A percentile compares a stretch with the other conserved stretches of the same genome.
phyloP scores from a whole-genome alignment of 306 rosid species.

The Vicia sativa region DNA sequence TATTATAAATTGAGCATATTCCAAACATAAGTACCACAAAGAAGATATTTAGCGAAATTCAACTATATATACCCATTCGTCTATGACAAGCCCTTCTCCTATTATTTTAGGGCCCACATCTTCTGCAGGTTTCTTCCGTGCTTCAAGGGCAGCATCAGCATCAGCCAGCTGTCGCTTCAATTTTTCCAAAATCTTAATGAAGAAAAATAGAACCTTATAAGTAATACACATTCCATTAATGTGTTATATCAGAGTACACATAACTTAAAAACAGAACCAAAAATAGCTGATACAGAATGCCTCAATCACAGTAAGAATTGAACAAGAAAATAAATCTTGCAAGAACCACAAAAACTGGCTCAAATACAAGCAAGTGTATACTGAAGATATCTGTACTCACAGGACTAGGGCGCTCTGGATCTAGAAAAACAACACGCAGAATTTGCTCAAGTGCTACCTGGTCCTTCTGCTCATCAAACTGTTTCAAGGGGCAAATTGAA shows the following conservation, averaged over 20 bases:
- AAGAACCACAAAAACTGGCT: neutral
- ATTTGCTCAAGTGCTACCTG: conserved; percentile 89
- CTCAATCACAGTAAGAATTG: conserved; percentile 9
- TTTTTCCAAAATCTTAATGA: conserved; percentile 66
- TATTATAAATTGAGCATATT: conserved; percentile 25
- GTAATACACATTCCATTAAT: neutral
- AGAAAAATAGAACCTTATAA: conserved; percentile 15
- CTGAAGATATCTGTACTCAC: conserved; percentile 47
- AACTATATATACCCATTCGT: conserved; percentile 77
- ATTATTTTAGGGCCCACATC: conserved; percentile 74
- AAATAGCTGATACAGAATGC: conserved; percentile 12
- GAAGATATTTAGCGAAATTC: neutral
- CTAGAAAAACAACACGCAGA: conserved; percentile 83
- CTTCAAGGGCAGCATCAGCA: conserved; percentile 83
- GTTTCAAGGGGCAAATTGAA: conserved; percentile 7
- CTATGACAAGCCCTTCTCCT: conserved; percentile 96
- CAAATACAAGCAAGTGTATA: conserved; percentile 4
- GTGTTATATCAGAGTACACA: neutral
- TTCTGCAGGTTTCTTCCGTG: conserved; percentile 79
- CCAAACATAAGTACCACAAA: neutral
- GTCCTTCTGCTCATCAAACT: conserved; percentile 97
- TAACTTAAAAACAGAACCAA: neutral
- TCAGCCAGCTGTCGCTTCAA: conserved; percentile 80
- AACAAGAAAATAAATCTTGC: neutral
- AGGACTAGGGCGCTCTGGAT: conserved; percentile 78